These are phyloP conservation scores for Aspergillus sp. DNA, from an alignment of 2,329 filamentous ascomycete species.

Conservation along the genomic window DNA sequence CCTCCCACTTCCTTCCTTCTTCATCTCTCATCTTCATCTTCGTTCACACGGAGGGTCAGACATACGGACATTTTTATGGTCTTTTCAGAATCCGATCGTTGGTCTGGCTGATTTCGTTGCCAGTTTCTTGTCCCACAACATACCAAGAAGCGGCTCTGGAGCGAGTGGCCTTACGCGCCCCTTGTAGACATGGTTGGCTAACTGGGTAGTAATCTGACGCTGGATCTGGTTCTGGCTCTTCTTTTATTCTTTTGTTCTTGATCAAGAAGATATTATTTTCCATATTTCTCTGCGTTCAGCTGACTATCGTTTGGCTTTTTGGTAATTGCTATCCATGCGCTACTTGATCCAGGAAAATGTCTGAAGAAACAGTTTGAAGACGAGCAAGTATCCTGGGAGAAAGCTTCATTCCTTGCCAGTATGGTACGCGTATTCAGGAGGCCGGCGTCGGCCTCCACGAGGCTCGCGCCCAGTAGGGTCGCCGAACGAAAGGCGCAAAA, in stretches of 20 bases:
- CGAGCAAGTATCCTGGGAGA: slow-evolving; percentile 2
- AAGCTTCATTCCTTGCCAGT: slow-evolving; percentile 11
- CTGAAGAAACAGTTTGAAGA: slow-evolving; percentile 10
- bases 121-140: no score
- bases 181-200: slow-evolving; percentile 11
- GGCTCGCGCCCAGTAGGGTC: slow-evolving; percentile 26
- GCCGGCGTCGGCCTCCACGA: slow-evolving; percentile 25
- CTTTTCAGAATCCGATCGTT: no score
- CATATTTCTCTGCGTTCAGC: not conserved
- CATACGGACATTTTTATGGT: no score
- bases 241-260: no score
- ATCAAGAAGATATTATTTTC: not conserved
- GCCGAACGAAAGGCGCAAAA: slow-evolving; percentile 30
- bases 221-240: not conserved
- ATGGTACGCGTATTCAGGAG: slow-evolving; percentile 33
- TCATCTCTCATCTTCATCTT: not conserved
- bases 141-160: not conserved
- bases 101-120: no score
- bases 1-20: slow-evolving; percentile 2
- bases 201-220: slow-evolving; percentile 7
- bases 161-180: slow-evolving; percentile 1
- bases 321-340: not conserved
- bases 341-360: slow-evolving; percentile 9
- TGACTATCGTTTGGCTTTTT: not conserved
- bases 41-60: no score